Evolutionary conservation across 176 grass and related monocot genomes (phyloP).

Genomic region (Panicum miliaceum): DNA sequence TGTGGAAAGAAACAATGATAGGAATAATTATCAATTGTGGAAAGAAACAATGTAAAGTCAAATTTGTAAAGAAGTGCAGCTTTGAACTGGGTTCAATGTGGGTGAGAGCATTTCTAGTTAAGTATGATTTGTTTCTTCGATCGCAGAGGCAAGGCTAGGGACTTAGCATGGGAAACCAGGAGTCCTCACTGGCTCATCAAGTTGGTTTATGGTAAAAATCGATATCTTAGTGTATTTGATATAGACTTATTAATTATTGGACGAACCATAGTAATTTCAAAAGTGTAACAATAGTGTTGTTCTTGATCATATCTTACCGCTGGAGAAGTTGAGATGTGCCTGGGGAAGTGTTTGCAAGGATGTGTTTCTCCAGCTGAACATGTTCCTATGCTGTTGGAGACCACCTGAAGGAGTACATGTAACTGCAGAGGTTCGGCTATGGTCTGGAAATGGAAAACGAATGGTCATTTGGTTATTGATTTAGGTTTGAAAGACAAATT

Average conservation of each 20-base stretch:
- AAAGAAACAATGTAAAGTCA: no score
- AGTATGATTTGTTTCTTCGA: no score
- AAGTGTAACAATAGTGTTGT: background rate
- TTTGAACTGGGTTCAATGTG: no score
- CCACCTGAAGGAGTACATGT: conserved; percentile 12
- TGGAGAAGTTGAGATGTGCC: background rate
- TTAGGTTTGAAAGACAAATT: background rate
- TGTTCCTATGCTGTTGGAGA: background rate
- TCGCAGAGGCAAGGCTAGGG: no score
- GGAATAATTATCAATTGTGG: no score
- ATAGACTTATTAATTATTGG: background rate
- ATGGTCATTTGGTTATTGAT: background rate
- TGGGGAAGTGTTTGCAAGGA: conserved; percentile 9
- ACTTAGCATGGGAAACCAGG: no score
- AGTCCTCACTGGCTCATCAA: no score
- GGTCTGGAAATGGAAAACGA: conserved; percentile 27
- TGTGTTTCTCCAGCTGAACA: background rate
- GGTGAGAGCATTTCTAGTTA: no score
- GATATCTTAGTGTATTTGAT: background rate
- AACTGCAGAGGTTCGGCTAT: background rate
- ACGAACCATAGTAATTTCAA: background rate
- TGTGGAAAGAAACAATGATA: no score
- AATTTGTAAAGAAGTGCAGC: no score
- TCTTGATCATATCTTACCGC: no score
- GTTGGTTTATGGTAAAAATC: background rate